phyloP scores from a whole-genome alignment of 768 basidiomycete species.

The Paxillus involutus region DNA sequence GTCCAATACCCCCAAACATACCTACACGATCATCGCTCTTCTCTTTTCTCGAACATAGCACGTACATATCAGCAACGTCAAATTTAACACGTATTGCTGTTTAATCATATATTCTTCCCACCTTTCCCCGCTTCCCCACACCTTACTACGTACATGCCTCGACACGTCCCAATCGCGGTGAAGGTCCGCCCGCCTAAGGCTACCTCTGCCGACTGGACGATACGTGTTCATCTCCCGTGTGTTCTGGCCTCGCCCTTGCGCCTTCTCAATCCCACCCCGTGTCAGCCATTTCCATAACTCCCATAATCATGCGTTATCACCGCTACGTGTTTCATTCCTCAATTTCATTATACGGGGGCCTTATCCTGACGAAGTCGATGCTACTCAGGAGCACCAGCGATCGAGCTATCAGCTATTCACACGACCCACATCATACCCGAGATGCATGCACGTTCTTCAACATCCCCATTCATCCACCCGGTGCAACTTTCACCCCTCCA shows the following conservation, averaged over 20 bases:
- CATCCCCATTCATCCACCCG: not conserved
- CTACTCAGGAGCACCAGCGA: constrained; percentile 2
- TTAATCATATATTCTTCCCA: constrained; percentile 10
- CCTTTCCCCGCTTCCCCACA: constrained; percentile 27
- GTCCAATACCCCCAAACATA: not conserved
- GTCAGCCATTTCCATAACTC: constrained; percentile 7
- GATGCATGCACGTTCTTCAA: not conserved
- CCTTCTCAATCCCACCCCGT: constrained; percentile 23
- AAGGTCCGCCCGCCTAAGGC: not conserved
- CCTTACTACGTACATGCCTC: constrained; percentile 3
- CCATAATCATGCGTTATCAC: constrained; percentile 23
- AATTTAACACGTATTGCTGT: constrained; percentile 6
- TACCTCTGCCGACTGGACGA: constrained; percentile 6
- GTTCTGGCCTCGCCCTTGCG: not conserved
- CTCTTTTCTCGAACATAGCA: constrained; percentile 4
- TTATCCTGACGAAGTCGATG: constrained; percentile 8
- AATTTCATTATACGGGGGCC: constrained; percentile 9
- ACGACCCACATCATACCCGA: not conserved
- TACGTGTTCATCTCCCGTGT: constrained; percentile 8
- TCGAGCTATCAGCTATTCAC: not conserved
- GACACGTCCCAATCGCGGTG: not conserved
- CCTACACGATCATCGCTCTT: not conserved
- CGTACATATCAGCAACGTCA: not conserved
- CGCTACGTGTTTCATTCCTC: constrained; percentile 6
- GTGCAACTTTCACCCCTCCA: constrained; percentile 2